Conservation (phyloP, 345 rosid species). For the Cardamine chenopodiifolia region DNA sequence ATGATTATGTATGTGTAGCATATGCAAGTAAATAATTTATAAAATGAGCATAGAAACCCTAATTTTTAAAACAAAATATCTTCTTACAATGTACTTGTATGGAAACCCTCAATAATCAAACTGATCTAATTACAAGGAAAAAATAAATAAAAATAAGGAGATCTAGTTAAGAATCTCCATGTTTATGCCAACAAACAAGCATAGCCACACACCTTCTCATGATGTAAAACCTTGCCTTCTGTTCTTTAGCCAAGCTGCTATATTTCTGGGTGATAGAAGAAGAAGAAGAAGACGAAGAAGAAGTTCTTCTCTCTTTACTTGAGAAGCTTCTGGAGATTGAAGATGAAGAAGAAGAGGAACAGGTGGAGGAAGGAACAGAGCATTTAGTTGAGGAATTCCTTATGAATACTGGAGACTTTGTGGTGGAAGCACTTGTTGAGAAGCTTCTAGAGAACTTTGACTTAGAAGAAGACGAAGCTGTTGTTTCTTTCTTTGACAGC, state of each 20-base stretch:
- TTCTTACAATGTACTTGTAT: slow-evolving; percentile 50
- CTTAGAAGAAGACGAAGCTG: slow-evolving; percentile 48
- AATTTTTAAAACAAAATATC: slow-evolving; percentile 31
- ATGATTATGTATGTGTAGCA: slow-evolving; percentile 29
- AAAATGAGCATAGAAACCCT: slow-evolving; percentile 35
- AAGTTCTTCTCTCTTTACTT: slow-evolving; percentile 56
- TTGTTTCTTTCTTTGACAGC: slow-evolving; percentile 57
- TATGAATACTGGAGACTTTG: slow-evolving; percentile 57
- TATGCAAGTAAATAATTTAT: slow-evolving; percentile 19
- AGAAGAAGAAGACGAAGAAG: slow-evolving; percentile 40
- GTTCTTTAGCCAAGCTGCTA: slow-evolving; percentile 90
- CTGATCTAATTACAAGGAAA: slow-evolving; percentile 42
- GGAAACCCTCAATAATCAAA: slow-evolving; percentile 37
- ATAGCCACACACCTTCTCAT: slow-evolving; percentile 97
- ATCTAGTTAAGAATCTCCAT: slow-evolving; percentile 69
- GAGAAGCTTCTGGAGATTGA: slow-evolving; percentile 58
- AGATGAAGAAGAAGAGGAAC: slow-evolving; percentile 53
- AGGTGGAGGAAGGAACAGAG: slow-evolving; percentile 37
- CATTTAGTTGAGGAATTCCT: slow-evolving; percentile 62
- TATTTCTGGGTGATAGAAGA: slow-evolving; percentile 68
- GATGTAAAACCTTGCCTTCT: slow-evolving; percentile 93
- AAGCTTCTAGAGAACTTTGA: slow-evolving; percentile 62
- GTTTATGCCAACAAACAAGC: slow-evolving; percentile 99
- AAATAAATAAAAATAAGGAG: slow-evolving; percentile 1
- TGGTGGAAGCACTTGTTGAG: slow-evolving; percentile 69